Conservation (phyloP, 2,329 filamentous ascomycete genomes). For the Hypoxylon sp. region DNA sequence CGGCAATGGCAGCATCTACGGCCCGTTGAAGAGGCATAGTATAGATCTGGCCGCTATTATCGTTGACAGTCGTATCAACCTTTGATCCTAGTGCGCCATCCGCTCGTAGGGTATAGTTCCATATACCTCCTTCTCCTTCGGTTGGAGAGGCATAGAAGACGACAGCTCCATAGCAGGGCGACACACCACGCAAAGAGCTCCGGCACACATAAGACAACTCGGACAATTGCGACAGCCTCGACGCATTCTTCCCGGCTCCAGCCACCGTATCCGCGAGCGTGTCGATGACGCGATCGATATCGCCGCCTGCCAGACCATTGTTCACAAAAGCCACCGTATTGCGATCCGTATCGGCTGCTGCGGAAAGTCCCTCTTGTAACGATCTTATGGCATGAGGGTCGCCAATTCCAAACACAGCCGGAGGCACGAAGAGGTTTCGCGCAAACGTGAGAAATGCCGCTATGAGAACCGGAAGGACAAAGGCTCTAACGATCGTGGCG, state of each 20-base stretch:
- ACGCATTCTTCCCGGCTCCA: conserved; percentile 66
- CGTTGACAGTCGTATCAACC: conserved; percentile 72
- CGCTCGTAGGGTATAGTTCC: conserved; percentile 88
- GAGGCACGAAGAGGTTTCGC: conserved; percentile 85
- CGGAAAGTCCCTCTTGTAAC: conserved; percentile 72
- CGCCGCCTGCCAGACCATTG: conserved; percentile 75
- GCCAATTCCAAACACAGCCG: conserved; percentile 80
- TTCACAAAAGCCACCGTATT: conserved; percentile 83
- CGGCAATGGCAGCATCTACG: conserved; percentile 79
- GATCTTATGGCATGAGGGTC: conserved; percentile 70
- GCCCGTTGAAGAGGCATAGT: conserved; percentile 82
- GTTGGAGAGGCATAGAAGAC: conserved; percentile 81
- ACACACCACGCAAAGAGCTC: conserved; percentile 74
- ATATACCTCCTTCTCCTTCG: conserved; percentile 74
- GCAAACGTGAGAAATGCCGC: conserved; percentile 75
- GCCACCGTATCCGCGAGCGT: conserved; percentile 69
- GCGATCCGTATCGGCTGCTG: conserved; percentile 67
- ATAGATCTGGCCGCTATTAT: conserved; percentile 83
- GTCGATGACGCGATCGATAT: conserved; percentile 79
- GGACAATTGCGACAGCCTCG: conserved; percentile 66
- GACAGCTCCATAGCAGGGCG: conserved; percentile 78
- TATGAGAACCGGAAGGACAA: conserved; percentile 70
- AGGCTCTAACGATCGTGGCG: conserved; percentile 67
- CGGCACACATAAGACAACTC: conserved; percentile 73
- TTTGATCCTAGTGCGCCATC: conserved; percentile 77